These are phyloP conservation scores for Papilionanthe hybrid DNA, from an alignment of 116 monocot species.

Conservation along the genomic window DNA sequence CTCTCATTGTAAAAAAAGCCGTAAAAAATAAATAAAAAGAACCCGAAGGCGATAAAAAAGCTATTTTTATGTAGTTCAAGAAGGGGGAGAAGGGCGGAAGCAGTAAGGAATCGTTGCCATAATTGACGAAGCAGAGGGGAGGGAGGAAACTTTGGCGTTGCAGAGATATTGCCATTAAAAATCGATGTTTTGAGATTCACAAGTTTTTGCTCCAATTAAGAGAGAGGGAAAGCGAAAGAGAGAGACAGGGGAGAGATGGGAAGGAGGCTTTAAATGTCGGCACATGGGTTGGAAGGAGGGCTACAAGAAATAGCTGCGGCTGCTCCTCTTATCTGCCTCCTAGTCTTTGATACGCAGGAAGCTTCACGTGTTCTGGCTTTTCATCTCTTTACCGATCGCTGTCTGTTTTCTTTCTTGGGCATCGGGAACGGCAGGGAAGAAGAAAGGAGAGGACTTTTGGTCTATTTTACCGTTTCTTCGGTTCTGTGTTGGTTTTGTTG, in stretches of 20 bases:
- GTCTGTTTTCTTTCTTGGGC: not conserved
- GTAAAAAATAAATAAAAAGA: not conserved
- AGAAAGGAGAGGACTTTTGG: conserved; percentile 2
- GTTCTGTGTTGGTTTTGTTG: not conserved
- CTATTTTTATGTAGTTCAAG: too few species aligned
- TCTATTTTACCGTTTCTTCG: not conserved
- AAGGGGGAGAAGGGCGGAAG: not conserved
- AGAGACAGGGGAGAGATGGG: not conserved
- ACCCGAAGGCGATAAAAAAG: not conserved
- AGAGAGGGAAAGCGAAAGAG: not conserved
- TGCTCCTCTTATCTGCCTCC: not conserved
- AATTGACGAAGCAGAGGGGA: not conserved
- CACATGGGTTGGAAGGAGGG: conserved; percentile 8
- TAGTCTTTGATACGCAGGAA: conserved; percentile 1
- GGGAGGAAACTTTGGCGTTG: not conserved
- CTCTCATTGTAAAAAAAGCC: not conserved
- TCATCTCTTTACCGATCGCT: not conserved
- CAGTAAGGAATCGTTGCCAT: not conserved
- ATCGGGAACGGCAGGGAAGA: not conserved
- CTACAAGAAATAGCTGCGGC: not conserved
- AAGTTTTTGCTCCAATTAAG: not conserved
- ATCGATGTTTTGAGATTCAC: not conserved
- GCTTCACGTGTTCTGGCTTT: conserved; percentile 3
- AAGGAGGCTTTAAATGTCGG: conserved; percentile 2
- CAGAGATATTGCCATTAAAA: not conserved